Percentiles rank a stretch among this genome's conserved stretches.
Evolutionary conservation across 768 basidiomycete species (phyloP).

Genomic region (Mycena sanguinolenta): DNA sequence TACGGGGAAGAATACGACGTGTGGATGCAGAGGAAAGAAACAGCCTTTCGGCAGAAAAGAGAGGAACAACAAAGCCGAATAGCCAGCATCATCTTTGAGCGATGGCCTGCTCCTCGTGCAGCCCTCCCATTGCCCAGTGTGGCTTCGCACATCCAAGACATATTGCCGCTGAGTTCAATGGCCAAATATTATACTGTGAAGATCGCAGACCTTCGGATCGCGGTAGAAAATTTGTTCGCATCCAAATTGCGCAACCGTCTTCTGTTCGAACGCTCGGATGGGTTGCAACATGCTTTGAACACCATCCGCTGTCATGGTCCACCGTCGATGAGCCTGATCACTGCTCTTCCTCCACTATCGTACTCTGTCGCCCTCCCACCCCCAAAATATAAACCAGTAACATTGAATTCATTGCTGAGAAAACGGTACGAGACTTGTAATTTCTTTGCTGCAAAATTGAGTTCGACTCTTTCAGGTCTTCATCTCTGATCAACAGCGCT

Average conservation of each 20-base stretch:
- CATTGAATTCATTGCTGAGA: slow-evolving; percentile 4
- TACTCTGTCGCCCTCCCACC: neutral
- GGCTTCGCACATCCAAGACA: neutral
- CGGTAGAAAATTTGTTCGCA: neutral
- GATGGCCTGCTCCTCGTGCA: slow-evolving; percentile 13
- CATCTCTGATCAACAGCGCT: neutral
- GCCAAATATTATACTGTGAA: neutral
- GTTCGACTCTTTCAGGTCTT: neutral
- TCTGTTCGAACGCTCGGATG: neutral
- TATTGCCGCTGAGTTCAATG: neutral
- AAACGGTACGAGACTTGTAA: neutral
- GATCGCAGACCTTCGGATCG: slow-evolving; percentile 6
- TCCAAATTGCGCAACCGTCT: slow-evolving; percentile 10
- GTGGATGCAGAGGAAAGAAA: neutral
- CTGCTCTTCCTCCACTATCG: neutral
- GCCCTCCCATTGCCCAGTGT: neutral
- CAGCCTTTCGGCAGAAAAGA: neutral
- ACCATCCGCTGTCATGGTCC: neutral
- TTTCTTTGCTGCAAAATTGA: neutral
- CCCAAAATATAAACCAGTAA: neutral
- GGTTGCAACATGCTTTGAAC: slow-evolving; percentile 5
- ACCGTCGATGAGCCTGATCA: neutral
- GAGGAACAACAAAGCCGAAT: neutral
- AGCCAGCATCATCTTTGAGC: neutral
- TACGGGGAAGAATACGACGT: neutral